Percentiles rank a stretch among this genome's conserved stretches.
Conservation (phyloP, 129 eudicot species). For the Flaveria sonorensis region DNA sequence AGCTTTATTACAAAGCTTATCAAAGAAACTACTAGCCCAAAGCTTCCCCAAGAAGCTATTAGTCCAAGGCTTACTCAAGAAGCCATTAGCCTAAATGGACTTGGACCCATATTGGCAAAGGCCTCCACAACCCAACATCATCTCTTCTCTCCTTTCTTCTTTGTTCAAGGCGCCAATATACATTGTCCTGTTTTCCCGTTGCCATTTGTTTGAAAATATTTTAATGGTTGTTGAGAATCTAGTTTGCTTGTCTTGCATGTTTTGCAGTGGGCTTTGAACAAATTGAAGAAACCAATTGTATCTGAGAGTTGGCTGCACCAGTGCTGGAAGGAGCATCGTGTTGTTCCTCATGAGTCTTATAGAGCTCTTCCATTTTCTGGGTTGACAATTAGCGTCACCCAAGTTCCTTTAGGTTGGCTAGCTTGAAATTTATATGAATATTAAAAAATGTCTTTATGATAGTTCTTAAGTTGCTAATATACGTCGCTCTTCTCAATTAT, state of each 20-base stretch:
- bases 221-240: constrained; percentile 11
- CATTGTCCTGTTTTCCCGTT: neutral
- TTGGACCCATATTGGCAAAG: too few species aligned
- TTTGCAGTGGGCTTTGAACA: constrained; percentile 83
- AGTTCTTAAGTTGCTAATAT: constrained; percentile 13
- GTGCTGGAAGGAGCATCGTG: constrained; percentile 97
- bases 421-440: constrained; percentile 7
- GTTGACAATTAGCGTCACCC: constrained; percentile 74
- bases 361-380: constrained; percentile 88
- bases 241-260: neutral
- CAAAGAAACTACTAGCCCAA: too few species aligned
- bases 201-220: constrained; percentile 19
- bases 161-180: neutral
- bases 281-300: constrained; percentile 79
- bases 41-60: too few species aligned
- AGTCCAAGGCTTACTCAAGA: too few species aligned
- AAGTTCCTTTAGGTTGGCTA: constrained; percentile 71
- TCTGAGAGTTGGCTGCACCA: constrained; percentile 80
- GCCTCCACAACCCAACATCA: too few species aligned
- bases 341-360: constrained; percentile 89
- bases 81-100: too few species aligned
- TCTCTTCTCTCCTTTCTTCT: neutral
- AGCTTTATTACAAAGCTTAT: too few species aligned
- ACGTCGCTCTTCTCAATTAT: constrained; percentile 16
- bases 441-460: constrained; percentile 16